Evolutionary conservation across 2,329 filamentous ascomycete species (phyloP).

Genomic region (Bertia moriformis): DNA sequence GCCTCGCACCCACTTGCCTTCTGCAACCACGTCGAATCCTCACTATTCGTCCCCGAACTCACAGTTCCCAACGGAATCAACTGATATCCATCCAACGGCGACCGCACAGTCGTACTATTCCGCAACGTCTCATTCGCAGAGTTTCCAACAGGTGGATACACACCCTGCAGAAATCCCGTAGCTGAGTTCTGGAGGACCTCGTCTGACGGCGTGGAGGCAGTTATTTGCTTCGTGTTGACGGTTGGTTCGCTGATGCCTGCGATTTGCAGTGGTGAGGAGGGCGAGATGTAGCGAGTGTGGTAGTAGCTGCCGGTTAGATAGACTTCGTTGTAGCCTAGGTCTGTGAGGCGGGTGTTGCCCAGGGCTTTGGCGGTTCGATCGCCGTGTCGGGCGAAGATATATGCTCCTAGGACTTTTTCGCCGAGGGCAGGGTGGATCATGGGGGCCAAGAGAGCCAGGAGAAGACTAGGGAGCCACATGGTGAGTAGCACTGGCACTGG

Average conservation of each 20-base stretch:
- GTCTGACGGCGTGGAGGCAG: constrained; percentile 58
- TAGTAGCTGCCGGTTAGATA: constrained; percentile 62
- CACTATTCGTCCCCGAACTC: constrained; percentile 36
- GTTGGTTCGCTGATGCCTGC: constrained; percentile 48
- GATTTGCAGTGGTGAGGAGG: constrained; percentile 44
- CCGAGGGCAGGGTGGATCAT: constrained; percentile 18
- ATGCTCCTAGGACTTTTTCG: constrained; percentile 67
- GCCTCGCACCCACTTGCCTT: constrained; percentile 39
- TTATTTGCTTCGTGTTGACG: constrained; percentile 57
- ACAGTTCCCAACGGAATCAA: constrained; percentile 51
- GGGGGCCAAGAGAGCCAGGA: constrained; percentile 22
- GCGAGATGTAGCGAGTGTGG: constrained; percentile 58
- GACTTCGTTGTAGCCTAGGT: constrained; percentile 65
- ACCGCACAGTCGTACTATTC: constrained; percentile 52
- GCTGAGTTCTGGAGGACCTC: constrained; percentile 70
- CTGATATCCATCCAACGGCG: constrained; percentile 70
- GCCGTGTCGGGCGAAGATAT: constrained; percentile 81
- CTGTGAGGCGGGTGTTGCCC: constrained; percentile 58
- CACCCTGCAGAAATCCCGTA: constrained; percentile 65
- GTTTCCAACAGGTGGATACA: constrained; percentile 64
- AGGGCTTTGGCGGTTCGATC: constrained; percentile 71
- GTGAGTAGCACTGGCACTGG: too few species aligned
- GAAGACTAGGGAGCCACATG: constrained; percentile 16
- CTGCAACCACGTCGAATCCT: constrained; percentile 43
- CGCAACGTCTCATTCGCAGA: constrained; percentile 45